phyloP scores from a whole-genome alignment of 192 early-diverging fungal species.

The Umbelopsis ramanniana region DNA sequence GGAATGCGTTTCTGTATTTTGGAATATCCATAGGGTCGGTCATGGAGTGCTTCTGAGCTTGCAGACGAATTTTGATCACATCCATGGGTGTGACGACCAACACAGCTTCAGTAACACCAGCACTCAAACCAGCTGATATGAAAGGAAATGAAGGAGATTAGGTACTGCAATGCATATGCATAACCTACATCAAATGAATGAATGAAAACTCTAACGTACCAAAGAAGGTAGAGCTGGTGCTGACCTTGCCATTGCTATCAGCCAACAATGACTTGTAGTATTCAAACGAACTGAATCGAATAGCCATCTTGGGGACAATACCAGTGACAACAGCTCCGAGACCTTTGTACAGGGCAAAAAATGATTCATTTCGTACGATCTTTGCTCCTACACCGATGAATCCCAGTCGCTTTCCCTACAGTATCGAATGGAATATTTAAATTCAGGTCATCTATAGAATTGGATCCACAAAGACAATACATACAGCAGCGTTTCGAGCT shows the following conservation, averaged over 20 bases:
- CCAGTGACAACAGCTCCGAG: slow-evolving; percentile 94
- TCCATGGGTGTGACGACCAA: slow-evolving; percentile 98
- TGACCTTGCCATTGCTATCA: slow-evolving; percentile 65
- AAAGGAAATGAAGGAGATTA: slow-evolving; percentile 12
- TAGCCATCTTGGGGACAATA: slow-evolving; percentile 99
- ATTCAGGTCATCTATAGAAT: too few species aligned
- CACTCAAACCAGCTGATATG: slow-evolving; percentile 80
- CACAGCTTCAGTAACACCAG: slow-evolving; percentile 93
- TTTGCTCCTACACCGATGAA: slow-evolving; percentile 87
- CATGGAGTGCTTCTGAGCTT: slow-evolving; percentile 95
- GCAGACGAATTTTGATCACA: slow-evolving; percentile 98
- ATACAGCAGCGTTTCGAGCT: slow-evolving; percentile 56
- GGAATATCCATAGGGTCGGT: slow-evolving; percentile 95
- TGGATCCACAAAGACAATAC: slow-evolving; percentile 19
- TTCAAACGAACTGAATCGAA: slow-evolving; percentile 97
- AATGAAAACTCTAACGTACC: slow-evolving; percentile 56
- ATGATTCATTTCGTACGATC: slow-evolving; percentile 87
- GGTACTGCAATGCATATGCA: not conserved
- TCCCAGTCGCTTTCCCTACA: slow-evolving; percentile 47
- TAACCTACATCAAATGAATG: not conserved
- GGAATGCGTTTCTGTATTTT: slow-evolving; percentile 94
- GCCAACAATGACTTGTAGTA: slow-evolving; percentile 86
- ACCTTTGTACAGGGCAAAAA: slow-evolving; percentile 94
- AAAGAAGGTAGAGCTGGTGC: slow-evolving; percentile 70
- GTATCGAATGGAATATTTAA: not conserved